These are phyloP conservation scores for Fimicolochytrium jonesii DNA, from an alignment of 192 early-diverging fungal species.

Conservation along the genomic window DNA sequence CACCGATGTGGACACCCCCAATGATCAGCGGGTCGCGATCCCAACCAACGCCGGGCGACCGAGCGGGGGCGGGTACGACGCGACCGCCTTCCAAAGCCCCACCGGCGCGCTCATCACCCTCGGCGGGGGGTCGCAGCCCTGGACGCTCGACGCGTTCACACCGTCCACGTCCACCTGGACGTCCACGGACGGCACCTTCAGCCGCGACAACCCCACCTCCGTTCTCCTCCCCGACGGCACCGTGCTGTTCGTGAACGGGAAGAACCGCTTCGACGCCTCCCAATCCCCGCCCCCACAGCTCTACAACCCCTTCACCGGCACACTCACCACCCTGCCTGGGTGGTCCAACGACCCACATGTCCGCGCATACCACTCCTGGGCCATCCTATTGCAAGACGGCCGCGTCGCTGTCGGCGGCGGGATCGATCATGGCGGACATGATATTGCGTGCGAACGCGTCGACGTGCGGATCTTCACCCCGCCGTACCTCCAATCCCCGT, in stretches of 20 bases:
- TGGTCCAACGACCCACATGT: neutral
- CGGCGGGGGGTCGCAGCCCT: constrained; percentile 11
- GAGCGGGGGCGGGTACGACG: neutral
- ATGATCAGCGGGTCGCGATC: neutral
- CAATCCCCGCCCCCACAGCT: constrained; percentile 6
- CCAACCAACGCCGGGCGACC: constrained; percentile 2
- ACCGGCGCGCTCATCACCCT: constrained; percentile 3
- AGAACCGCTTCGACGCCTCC: constrained; percentile 4
- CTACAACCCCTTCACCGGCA: constrained; percentile 3
- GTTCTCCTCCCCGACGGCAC: constrained; percentile 6
- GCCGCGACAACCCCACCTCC: constrained; percentile 5
- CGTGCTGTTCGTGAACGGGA: constrained; percentile 3
- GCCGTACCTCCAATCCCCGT: neutral
- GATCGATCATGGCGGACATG: neutral
- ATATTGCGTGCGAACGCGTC: constrained; percentile 8
- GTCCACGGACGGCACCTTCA: neutral
- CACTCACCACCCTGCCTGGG: neutral
- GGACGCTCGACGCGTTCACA: constrained; percentile 5
- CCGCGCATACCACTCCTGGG: constrained; percentile 11
- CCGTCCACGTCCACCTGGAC: neutral
- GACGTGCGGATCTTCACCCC: constrained; percentile 17
- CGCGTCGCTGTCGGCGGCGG: constrained; percentile 15
- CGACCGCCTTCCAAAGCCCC: constrained; percentile 4
- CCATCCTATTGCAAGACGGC: constrained; percentile 3
- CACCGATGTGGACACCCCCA: neutral